Base-by-base conservation (phyloP, 139 green algal genomes). In the Zygnema cylindricum region DNA sequence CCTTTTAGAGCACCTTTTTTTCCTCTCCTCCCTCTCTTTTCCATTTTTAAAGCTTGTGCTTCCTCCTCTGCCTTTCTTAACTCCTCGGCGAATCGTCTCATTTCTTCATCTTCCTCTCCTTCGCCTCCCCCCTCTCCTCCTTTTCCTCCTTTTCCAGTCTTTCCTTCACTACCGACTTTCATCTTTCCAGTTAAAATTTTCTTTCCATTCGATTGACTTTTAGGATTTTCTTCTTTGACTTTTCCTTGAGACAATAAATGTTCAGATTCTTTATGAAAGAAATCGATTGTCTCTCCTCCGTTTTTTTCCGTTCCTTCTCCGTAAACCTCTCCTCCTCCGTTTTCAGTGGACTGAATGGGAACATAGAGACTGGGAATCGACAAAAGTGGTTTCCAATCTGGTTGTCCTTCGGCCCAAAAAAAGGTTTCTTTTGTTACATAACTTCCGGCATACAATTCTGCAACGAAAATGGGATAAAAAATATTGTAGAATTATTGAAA, bases 91-190 rank as follows among this genome's bases (percentile, higher is more conserved):
- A 86, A 86, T 63, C 43, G 30, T 41, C 42, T 0, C 78, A 86
- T 63, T 41, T 86, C 78, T 63, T 86, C 78, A 54, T 77, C 77
- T 43, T 38, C 33, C 1, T 86, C 78, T 63, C 42, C 78, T 38
- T 30, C 78, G 30, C 30, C 78, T 41, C 78, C 78, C 42, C 38
- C 36, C 30, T 36, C 78, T 11, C 76, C 76, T 7, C 2, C 76
- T 35, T 23, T 57, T 25, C 1, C 78, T 33, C 78, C 78, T n/a
- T 23, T 22, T 2, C 2, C 78, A 0, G 33, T 41, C 39, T 41
- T 63, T 54, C 0, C 78, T 86, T 25, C 38, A 1, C 38, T 41
- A 1, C 36, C 78, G 25, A 2, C 1, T 16, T 54, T 82, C 21
- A 23, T 54, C 49, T 54, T 54, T 16, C 71, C 11, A 16, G 71